Conservation (phyloP, 2,329 filamentous ascomycete genomes). For the Exophiala mesophila region DNA sequence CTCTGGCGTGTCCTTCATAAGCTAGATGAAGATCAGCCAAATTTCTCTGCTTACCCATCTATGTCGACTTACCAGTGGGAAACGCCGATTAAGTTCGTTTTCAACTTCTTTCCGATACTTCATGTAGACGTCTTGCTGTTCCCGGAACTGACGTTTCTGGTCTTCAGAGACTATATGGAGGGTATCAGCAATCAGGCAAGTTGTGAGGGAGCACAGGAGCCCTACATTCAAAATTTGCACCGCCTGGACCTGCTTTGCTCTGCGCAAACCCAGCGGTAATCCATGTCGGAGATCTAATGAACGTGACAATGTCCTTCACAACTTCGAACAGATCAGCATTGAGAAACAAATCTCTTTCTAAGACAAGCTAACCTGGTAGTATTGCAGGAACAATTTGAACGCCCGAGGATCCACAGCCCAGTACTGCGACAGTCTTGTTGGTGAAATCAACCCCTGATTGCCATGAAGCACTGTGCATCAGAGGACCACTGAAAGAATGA, state of each 20-base stretch:
- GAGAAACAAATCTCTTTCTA: too few relatives aligned
- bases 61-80: conserved; percentile 31
- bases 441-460: conserved; percentile 26
- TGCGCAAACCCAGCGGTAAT: conserved; percentile 22
- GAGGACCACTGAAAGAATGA: conserved; percentile 31
- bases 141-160: neutral
- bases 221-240: conserved; percentile 8
- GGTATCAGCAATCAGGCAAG: neutral
- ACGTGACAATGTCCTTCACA: too few relatives aligned
- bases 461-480: conserved; percentile 40
- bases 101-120: conserved; percentile 46
- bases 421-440: conserved; percentile 31
- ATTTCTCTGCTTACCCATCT: neutral
- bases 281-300: conserved; percentile 26
- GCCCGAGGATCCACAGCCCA: conserved; percentile 36
- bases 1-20: conserved; percentile 20
- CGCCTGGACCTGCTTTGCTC: conserved; percentile 6
- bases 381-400: conserved; percentile 38
- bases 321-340: too few relatives aligned
- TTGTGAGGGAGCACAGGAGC: too few relatives aligned
- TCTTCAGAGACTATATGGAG: conserved; percentile 2
- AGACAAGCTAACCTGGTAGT: conserved; percentile 12
- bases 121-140: conserved; percentile 14
- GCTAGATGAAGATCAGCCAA: neutral
- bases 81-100: conserved; percentile 47